Conservation (phyloP, 2,329 filamentous ascomycete species). For the Phyllosticta citribraziliensis region DNA sequence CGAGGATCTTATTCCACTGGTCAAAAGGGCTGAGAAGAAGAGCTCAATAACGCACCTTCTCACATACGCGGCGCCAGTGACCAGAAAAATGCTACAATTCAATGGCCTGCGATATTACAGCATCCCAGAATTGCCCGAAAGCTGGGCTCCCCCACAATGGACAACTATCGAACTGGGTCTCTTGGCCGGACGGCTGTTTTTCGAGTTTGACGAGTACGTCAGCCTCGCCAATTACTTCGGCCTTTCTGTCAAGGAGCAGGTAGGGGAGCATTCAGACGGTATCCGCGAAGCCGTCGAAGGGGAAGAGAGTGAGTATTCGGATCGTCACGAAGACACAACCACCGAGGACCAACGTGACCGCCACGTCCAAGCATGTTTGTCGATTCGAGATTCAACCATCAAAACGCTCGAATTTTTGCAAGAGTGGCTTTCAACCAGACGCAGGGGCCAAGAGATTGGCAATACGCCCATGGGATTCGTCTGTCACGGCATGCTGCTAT, state of each 20-base stretch:
- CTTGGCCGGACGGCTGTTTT: conserved; percentile 51
- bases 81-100: conserved; percentile 51
- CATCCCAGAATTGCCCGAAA: conserved; percentile 36
- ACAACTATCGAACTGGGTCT: too few relatives aligned
- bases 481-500: conserved; percentile 42
- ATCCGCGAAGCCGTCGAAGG: too few relatives aligned
- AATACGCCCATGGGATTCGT: conserved; percentile 53
- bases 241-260: background rate
- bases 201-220: conserved; percentile 39
- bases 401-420: conserved; percentile 32
- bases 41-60: conserved; percentile 36
- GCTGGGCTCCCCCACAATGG: too few relatives aligned
- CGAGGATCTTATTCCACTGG: conserved; percentile 41
- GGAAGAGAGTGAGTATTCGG: too few relatives aligned
- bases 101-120: conserved; percentile 44
- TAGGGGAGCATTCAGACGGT: background rate
- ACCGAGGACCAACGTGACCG: too few relatives aligned
- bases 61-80: conserved; percentile 51
- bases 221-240: conserved; percentile 21
- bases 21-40: conserved; percentile 20
- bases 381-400: conserved; percentile 13
- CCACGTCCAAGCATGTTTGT: too few relatives aligned
- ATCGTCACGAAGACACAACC: too few relatives aligned
- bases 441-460: conserved; percentile 47
- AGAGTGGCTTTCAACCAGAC: conserved; percentile 47